Evolutionary conservation across 768 basidiomycete species (phyloP), one percentile per base, ranked within the genome.

Genomic region (Agrocybe chaxingu): DNA sequence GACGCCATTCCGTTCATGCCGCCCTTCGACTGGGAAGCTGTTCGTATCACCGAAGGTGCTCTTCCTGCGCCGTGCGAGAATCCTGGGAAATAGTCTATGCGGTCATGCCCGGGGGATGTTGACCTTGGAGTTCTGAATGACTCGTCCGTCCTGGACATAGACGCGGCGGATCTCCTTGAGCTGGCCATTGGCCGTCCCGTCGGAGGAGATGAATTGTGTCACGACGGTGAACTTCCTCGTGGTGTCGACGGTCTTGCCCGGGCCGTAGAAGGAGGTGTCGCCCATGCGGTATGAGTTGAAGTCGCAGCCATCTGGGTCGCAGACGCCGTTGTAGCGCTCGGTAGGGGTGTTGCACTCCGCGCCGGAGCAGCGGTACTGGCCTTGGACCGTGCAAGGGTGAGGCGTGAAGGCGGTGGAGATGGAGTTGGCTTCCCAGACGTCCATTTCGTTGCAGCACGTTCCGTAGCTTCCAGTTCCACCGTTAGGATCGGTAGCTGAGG

Each of bases 211-310:
- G 68, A 76, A 77, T 59, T 76, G 75, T 24, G 74, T 74, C 49
- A 75, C 72, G 51, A 74, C 71, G 45, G 73, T 75, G 66, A 75
- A 65, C 50, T 61, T 64, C 42, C 57, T 45, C 54, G 43, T 63
- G 56, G 72, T 75, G 63, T 74, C 68, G 60, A 75, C 64, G 47
- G 67, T 72, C 57, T 52, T 48, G 42, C 67, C 66, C 7, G 60
- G 54, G 24, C 74, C 74, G 56, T 66, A 67, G 70, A 73, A 76
- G 36, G 57, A 42, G 10, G 55, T 55, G 65, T 71, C 59, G 40
- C 74, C 74, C 68, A 72, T 66, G 57, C 74, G 72, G 64, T 59
- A 76, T 9, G 74, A 71, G 71, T 75, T 76, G 71, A 73, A 75
- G 56, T 75, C 74, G 63, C 74, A 76, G 45, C 74, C 74, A 55